phyloP scores from a whole-genome alignment of 768 basidiomycete species.

The Podaxis sp. region DNA sequence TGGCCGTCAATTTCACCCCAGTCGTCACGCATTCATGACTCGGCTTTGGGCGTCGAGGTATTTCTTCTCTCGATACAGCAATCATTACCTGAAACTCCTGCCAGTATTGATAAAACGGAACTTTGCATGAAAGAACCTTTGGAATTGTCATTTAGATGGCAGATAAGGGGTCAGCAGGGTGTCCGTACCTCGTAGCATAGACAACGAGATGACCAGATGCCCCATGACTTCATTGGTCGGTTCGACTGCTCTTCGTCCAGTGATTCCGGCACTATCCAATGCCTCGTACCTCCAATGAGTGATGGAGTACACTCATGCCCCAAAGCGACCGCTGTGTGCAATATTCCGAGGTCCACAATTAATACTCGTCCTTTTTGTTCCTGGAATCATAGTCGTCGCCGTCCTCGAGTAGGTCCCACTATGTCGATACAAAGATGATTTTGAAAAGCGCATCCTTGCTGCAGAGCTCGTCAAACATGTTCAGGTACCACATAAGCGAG shows the following conservation, averaged over 20 bases:
- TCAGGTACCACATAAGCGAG: no score
- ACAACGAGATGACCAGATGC: no score
- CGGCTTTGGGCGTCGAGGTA: background rate
- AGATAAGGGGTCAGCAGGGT: no score
- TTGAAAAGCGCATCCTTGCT: constrained; percentile 43
- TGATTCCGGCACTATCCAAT: background rate
- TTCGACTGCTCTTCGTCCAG: background rate
- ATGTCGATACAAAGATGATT: constrained; percentile 49
- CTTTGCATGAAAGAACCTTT: background rate
- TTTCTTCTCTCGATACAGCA: background rate
- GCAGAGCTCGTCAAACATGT: constrained; percentile 36
- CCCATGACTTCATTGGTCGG: background rate
- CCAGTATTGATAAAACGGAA: background rate
- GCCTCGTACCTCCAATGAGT: background rate
- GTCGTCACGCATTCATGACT: background rate
- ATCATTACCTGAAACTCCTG: background rate
- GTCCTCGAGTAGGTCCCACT: constrained; percentile 32
- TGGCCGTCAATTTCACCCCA: background rate
- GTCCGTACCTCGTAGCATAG: no score
- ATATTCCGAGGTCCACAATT: background rate
- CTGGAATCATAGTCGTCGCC: no score
- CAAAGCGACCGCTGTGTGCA: background rate
- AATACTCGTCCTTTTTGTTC: background rate
- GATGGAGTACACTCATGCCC: background rate
- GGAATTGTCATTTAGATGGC: no score